Conservation (phyloP, 805 yeast species). For the Candida endomychidarum region DNA sequence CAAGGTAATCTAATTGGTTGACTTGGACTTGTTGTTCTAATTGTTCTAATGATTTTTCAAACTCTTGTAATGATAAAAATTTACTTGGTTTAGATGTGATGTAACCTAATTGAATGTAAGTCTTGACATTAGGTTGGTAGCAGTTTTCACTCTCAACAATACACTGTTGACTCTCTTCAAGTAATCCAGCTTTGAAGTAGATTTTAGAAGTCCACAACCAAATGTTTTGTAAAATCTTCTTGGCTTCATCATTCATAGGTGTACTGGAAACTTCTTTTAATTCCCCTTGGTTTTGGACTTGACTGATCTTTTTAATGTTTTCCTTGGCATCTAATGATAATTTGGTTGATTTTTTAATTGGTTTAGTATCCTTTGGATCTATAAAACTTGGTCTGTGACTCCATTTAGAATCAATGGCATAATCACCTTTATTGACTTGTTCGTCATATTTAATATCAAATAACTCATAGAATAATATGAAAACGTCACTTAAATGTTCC, state of each 20-base stretch:
- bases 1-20: constrained; percentile 41
- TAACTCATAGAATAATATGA: constrained; percentile 53
- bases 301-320: constrained; percentile 20
- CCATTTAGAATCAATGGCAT: constrained; percentile 26
- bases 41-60: constrained; percentile 59
- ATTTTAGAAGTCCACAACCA: constrained; percentile 77
- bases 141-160: constrained; percentile 66
- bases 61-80: constrained; percentile 56
- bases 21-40: constrained; percentile 27
- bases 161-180: constrained; percentile 67
- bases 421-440: constrained; percentile 9
- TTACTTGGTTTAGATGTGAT: constrained; percentile 44
- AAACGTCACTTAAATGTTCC: constrained; percentile 65
- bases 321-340: constrained; percentile 20
- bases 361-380: constrained; percentile 24
- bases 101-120: constrained; percentile 51
- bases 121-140: constrained; percentile 44
- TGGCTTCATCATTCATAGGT: constrained; percentile 14
- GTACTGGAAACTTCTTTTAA: constrained; percentile 6
- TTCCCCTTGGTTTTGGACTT: constrained; percentile 7
- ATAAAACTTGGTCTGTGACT: constrained; percentile 43
- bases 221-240: constrained; percentile 50
- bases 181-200: constrained; percentile 54
- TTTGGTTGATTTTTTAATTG: constrained; percentile 1
- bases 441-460: constrained; percentile 34